Conservation (phyloP, 148 eudicot species). For the Rhododendron ferrugineum region DNA sequence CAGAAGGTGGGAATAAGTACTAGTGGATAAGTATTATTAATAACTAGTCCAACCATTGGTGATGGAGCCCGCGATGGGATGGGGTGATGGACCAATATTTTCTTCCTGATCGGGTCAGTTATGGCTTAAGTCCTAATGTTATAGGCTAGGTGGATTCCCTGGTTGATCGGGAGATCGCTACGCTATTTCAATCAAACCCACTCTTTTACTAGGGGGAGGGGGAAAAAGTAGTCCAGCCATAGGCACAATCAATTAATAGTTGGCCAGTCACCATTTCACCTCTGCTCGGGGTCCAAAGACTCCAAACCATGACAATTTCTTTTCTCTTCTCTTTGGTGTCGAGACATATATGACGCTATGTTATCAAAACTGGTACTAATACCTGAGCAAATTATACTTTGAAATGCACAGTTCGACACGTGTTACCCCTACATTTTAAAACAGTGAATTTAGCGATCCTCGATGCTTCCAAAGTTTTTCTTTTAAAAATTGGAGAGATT, state of each 20-base stretch:
- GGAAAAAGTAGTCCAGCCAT: background rate
- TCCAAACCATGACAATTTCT: background rate
- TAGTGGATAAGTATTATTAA: background rate
- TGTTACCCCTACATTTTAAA: background rate
- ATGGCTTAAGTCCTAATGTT: too few species aligned
- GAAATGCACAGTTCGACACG: background rate
- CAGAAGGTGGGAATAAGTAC: background rate
- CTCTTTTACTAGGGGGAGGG: too few species aligned
- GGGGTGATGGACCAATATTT: background rate
- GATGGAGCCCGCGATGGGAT: background rate
- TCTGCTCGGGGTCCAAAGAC: background rate
- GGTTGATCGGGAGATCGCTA: background rate
- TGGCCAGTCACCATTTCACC: background rate
- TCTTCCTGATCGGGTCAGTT: too few species aligned
- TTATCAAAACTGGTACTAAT: background rate
- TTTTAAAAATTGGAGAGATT: background rate
- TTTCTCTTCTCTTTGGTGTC: background rate
- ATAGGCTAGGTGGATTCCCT: too few species aligned
- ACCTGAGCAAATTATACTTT: background rate
- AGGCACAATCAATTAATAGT: background rate
- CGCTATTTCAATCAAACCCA: background rate
- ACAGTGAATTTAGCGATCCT: background rate
- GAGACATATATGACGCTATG: background rate
- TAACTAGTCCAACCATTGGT: background rate
- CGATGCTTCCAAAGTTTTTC: background rate